Conservation (phyloP, 2,329 filamentous ascomycete species). For the Scortechinia acanthostroma region DNA sequence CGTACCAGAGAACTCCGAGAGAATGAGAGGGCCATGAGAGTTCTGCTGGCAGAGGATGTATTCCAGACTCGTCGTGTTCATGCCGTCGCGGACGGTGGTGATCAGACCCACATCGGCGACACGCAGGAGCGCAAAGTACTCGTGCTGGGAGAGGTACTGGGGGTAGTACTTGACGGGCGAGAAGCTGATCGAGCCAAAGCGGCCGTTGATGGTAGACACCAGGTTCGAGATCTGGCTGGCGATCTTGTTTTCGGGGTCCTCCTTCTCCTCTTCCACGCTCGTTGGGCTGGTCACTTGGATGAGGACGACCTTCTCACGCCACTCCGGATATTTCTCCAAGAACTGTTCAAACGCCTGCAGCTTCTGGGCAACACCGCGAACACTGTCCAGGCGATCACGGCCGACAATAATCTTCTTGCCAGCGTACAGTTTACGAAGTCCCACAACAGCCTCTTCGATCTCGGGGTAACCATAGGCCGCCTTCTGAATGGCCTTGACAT, state of each 20-base stretch:
- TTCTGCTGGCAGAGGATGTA: constrained; percentile 90
- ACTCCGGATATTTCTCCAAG: constrained; percentile 82
- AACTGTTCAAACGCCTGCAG: constrained; percentile 90
- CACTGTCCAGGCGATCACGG: constrained; percentile 85
- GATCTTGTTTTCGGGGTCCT: constrained; percentile 72
- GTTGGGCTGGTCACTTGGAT: constrained; percentile 92
- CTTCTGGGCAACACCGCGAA: constrained; percentile 91
- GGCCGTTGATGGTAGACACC: constrained; percentile 84
- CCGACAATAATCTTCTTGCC: constrained; percentile 94
- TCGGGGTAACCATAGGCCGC: constrained; percentile 66
- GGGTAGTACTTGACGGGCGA: constrained; percentile 91
- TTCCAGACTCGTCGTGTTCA: constrained; percentile 95
- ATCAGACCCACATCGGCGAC: constrained; percentile 87
- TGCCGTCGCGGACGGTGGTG: constrained; percentile 89
- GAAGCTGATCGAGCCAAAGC: constrained; percentile 80
- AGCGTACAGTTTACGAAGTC: constrained; percentile 71
- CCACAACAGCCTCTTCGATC: constrained; percentile 65
- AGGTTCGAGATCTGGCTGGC: constrained; percentile 84
- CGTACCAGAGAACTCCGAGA: constrained; percentile 94
- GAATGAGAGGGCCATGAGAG: constrained; percentile 77
- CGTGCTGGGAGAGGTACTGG: constrained; percentile 80
- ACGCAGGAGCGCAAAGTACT: constrained; percentile 90
- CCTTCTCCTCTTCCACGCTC: constrained; percentile 70
- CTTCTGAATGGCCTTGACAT: constrained; percentile 71
- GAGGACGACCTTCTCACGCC: constrained; percentile 83